Percentiles rank a stretch among this genome's conserved stretches.
phyloP scores from a whole-genome alignment of 805 yeast genomes.

The Komagataella kurtzmanii region DNA sequence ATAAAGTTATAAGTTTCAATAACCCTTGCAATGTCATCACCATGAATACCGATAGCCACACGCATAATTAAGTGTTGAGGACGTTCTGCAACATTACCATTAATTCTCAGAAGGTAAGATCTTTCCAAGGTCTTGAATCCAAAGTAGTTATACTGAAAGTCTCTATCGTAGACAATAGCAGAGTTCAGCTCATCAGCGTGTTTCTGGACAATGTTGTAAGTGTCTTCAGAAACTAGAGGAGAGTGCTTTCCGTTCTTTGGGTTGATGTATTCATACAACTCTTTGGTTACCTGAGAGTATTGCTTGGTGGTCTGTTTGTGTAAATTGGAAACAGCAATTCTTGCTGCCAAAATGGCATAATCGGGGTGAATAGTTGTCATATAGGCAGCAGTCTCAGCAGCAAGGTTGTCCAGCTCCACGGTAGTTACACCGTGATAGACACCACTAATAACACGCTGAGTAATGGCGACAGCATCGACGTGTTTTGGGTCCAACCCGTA shows the following conservation, averaged over 20 bases:
- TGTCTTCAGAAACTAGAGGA: constrained; percentile 61
- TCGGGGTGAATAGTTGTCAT: constrained; percentile 99
- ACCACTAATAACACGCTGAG: constrained; percentile 91
- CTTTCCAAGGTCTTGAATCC: constrained; percentile 51
- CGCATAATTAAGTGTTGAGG: constrained; percentile 53
- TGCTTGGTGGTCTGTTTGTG: constrained; percentile 89
- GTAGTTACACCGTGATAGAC: constrained; percentile 97
- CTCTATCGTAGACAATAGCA: constrained; percentile 63
- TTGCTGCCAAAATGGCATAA: constrained; percentile 87
- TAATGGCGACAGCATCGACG: constrained; percentile 90
- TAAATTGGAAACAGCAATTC: constrained; percentile 87
- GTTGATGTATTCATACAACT: constrained; percentile 65
- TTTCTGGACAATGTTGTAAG: constrained; percentile 47
- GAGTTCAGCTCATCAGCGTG: constrained; percentile 57
- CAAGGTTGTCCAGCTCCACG: constrained; percentile 61
- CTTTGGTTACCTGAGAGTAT: constrained; percentile 65
- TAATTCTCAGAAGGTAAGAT: constrained; percentile 38
- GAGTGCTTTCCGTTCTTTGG: constrained; percentile 58
- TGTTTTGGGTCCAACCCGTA: constrained; percentile 87
- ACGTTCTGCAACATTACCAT: constrained; percentile 46
- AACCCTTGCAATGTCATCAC: constrained; percentile 35
- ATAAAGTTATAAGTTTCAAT: constrained; percentile 44
- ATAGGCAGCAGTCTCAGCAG: constrained; percentile 96
- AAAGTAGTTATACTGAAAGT: constrained; percentile 42
- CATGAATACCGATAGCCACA: constrained; percentile 49